Percentiles rank a stretch among this genome's conserved stretches.
Conservation (phyloP, 495 filamentous ascomycete genomes). For the Neurospora sp. region DNA sequence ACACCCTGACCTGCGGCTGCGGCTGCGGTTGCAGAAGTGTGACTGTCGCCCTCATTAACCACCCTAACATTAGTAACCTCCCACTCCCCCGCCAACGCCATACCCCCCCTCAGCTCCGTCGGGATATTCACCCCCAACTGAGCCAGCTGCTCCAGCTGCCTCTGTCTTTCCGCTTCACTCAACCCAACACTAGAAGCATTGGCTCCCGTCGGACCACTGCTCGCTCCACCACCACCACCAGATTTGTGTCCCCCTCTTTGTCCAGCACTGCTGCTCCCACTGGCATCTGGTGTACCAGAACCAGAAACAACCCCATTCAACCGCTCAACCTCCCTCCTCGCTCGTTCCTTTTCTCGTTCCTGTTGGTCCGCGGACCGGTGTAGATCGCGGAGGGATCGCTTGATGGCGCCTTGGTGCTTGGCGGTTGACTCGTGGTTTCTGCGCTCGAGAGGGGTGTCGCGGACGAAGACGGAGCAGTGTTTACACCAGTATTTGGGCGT, state of each 20-base stretch:
- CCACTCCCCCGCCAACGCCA: conserved; percentile 92
- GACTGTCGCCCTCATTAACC: conserved; percentile 17
- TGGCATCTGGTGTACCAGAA: conserved; percentile 9
- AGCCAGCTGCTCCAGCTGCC: conserved; percentile 75
- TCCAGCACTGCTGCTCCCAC: conserved; percentile 12
- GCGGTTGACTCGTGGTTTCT: conserved; percentile 82
- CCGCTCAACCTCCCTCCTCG: conserved; percentile 76
- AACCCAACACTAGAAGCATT: conserved; percentile 23
- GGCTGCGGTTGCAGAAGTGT: not conserved
- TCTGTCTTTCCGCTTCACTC: conserved; percentile 60
- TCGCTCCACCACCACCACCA: not conserved
- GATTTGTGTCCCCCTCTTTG: not conserved
- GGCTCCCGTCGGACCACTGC: conserved; percentile 6
- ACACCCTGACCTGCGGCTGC: not conserved
- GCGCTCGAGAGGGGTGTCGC: conserved; percentile 83
- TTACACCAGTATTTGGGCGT: conserved; percentile 98
- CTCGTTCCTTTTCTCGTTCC: conserved; percentile 66
- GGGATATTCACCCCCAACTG: conserved; percentile 82
- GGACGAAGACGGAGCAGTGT: conserved; percentile 83
- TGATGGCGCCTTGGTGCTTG: conserved; percentile 80
- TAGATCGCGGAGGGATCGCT: conserved; percentile 81
- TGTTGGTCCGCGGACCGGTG: conserved; percentile 72
- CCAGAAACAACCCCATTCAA: conserved; percentile 64
- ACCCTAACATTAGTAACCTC: conserved; percentile 53
- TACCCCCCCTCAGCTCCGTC: conserved; percentile 61